Percentiles rank a stretch among this genome's conserved stretches.
Evolutionary conservation across 441 rosid genomes (phyloP).

Genomic region (Gossypium laxum): DNA sequence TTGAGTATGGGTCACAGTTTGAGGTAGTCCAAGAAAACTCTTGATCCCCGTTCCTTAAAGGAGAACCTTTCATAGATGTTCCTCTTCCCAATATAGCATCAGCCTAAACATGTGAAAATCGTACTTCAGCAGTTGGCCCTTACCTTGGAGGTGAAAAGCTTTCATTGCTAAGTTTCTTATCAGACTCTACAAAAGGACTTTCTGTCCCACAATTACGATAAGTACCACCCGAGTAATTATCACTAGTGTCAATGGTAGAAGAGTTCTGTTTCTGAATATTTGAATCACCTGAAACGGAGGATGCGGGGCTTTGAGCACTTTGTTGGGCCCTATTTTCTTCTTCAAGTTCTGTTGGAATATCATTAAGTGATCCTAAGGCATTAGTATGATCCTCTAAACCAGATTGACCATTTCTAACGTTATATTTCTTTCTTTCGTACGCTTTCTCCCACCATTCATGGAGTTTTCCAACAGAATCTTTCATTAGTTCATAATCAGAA

Average conservation of each 20-base stretch:
- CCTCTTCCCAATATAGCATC: slow-evolving; percentile 9
- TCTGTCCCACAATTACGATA: slow-evolving; percentile 13
- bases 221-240: slow-evolving; percentile 14
- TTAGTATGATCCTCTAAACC: slow-evolving; percentile 28
- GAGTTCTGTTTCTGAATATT: slow-evolving; percentile 16
- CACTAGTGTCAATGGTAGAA: slow-evolving; percentile 18
- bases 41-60: slow-evolving; percentile 3
- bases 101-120: not conserved
- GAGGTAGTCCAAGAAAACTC: slow-evolving; percentile 14
- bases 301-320: slow-evolving; percentile 13
- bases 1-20: slow-evolving; percentile 11
- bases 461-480: slow-evolving; percentile 39
- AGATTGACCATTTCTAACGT: slow-evolving; percentile 19
- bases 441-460: slow-evolving; percentile 60
- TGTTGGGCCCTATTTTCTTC: slow-evolving; percentile 21
- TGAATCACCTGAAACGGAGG: slow-evolving; percentile 18
- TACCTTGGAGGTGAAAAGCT: slow-evolving; percentile 11
- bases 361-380: slow-evolving; percentile 24
- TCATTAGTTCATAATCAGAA: slow-evolving; percentile 72
- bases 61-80: slow-evolving; percentile 5
- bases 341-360: slow-evolving; percentile 15
- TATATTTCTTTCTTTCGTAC: slow-evolving; percentile 30
- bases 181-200: slow-evolving; percentile 13
- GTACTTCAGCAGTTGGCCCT: slow-evolving; percentile 5
- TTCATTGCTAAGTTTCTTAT: slow-evolving; percentile 5